These are phyloP conservation scores for Phalaenopsis aphrodite DNA, from an alignment of 106 monocot species.

Conservation along the genomic window DNA sequence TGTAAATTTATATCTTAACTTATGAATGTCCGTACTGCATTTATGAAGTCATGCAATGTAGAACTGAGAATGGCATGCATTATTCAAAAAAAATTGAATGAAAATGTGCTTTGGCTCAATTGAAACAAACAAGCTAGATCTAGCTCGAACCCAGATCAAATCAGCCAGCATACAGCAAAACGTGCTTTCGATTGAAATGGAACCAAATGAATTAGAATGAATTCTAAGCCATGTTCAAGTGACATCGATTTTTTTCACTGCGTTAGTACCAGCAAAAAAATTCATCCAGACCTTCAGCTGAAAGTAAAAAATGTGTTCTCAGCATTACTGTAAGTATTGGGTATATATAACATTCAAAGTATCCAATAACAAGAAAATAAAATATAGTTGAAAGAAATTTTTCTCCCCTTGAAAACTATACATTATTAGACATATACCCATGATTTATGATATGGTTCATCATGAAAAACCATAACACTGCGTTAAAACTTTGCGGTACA, in stretches of 20 bases:
- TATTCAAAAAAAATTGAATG: neutral
- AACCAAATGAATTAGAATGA: neutral
- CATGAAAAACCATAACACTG: neutral
- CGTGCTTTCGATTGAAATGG: neutral
- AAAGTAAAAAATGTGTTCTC: neutral
- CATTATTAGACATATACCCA: neutral
- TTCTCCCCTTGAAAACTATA: neutral
- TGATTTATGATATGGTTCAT: neutral
- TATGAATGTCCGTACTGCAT: neutral
- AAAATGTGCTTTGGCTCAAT: neutral
- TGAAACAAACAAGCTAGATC: neutral
- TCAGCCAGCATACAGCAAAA: neutral
- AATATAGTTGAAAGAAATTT: neutral
- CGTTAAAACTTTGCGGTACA: neutral
- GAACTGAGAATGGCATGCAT: neutral
- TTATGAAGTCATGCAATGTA: slow-evolving; percentile 1
- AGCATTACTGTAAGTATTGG: neutral
- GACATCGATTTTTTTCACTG: neutral
- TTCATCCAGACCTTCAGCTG: neutral
- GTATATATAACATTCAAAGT: neutral
- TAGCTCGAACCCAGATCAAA: neutral
- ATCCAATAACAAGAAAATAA: neutral
- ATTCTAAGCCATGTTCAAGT: neutral
- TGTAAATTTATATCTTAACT: neutral
- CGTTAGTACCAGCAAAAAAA: neutral